A percentile compares a stretch with the other conserved stretches of the same genome.
phyloP scores from a whole-genome alignment of 2,329 filamentous ascomycete species.

The Epichloe scottii region DNA sequence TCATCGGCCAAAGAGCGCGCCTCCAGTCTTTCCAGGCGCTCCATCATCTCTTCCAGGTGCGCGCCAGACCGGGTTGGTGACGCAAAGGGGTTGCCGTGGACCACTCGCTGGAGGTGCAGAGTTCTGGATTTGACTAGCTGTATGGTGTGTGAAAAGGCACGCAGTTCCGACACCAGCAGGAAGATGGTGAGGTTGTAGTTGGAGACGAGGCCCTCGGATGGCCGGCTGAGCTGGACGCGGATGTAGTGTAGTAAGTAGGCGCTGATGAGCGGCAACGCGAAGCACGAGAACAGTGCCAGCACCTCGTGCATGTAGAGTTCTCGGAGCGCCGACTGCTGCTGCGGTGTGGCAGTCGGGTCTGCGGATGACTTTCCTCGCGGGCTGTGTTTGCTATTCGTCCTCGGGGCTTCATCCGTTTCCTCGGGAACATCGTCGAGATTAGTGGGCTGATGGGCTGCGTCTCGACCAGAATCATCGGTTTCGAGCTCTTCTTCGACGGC shows the following conservation, averaged over 20 bases:
- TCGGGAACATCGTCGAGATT: slow-evolving; percentile 25
- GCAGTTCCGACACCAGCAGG: slow-evolving; percentile 72
- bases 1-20: slow-evolving; percentile 26
- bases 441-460: slow-evolving; percentile 32
- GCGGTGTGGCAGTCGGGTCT: slow-evolving; percentile 10
- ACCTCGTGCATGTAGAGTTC: slow-evolving; percentile 68
- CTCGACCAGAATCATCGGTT: slow-evolving; percentile 10
- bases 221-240: slow-evolving; percentile 65
- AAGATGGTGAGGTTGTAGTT: slow-evolving; percentile 92
- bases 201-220: slow-evolving; percentile 76
- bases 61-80: slow-evolving; percentile 18
- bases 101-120: slow-evolving; percentile 65
- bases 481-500: slow-evolving; percentile 1
- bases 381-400: not conserved
- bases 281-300: slow-evolving; percentile 64
- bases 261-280: slow-evolving; percentile 64
- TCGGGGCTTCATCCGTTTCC: not conserved
- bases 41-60: slow-evolving; percentile 44
- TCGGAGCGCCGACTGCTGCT: slow-evolving; percentile 31
- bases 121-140: slow-evolving; percentile 70
- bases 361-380: slow-evolving; percentile 8
- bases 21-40: slow-evolving; percentile 60
- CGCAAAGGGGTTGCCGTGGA: slow-evolving; percentile 38
- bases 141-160: slow-evolving; percentile 69
- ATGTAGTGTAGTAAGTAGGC: slow-evolving; percentile 76